A percentile compares a stretch with the other conserved stretches of the same genome.
Conservation (phyloP, 768 basidiomycete genomes). For the Pleurotus citrinopileatus region DNA sequence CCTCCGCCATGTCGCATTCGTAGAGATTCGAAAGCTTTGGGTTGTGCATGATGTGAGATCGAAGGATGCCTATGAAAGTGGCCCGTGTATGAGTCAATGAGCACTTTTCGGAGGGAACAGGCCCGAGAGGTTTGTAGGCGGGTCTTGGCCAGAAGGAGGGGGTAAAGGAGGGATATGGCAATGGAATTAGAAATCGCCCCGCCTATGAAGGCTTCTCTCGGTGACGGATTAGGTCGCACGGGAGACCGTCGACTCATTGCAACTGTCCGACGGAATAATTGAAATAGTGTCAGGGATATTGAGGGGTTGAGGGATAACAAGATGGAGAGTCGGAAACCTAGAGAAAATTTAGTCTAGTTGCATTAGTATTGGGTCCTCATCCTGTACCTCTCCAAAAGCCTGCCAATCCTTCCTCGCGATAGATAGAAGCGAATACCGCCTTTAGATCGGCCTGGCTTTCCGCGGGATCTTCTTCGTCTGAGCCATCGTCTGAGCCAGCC, state of each 20-base stretch:
- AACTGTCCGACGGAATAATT: slow-evolving; percentile 42
- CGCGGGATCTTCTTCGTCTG: slow-evolving; percentile 9
- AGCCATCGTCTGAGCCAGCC: not conserved
- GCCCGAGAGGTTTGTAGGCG: slow-evolving; percentile 43
- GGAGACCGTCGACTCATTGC: slow-evolving; percentile 18
- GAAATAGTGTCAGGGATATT: slow-evolving; percentile 53
- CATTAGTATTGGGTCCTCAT: too few species aligned
- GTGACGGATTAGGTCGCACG: slow-evolving; percentile 27
- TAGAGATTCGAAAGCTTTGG: not conserved
- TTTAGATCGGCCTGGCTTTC: slow-evolving; percentile 22
- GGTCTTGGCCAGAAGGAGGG: slow-evolving; percentile 59
- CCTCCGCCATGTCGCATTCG: slow-evolving; percentile 17
- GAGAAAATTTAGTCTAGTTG: too few species aligned
- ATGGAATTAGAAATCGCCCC: slow-evolving; percentile 53
- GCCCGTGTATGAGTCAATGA: slow-evolving; percentile 33
- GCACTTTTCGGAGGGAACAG: slow-evolving; percentile 30
- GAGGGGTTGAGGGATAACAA: slow-evolving; percentile 56
- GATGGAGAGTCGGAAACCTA: slow-evolving; percentile 50
- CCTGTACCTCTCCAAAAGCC: slow-evolving; percentile 67
- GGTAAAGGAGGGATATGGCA: slow-evolving; percentile 50
- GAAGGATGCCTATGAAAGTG: not conserved
- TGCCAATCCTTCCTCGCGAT: slow-evolving; percentile 41
- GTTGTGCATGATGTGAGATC: not conserved
- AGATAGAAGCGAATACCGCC: slow-evolving; percentile 38
- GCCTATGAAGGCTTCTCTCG: slow-evolving; percentile 52